Conservation (phyloP, 257 asterid species). For the Verbascum thapsus region DNA sequence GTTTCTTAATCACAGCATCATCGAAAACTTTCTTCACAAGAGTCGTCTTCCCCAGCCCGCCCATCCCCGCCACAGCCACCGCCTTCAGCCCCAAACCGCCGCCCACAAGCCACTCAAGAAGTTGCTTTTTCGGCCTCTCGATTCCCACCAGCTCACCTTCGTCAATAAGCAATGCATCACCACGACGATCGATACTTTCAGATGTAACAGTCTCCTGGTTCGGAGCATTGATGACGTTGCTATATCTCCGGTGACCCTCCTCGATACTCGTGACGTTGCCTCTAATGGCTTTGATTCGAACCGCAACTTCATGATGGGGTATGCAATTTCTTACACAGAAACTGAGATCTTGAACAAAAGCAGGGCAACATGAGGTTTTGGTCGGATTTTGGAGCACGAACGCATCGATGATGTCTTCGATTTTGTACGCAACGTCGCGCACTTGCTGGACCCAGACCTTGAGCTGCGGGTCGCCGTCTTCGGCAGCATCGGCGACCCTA, state of each 20-base stretch:
- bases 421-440: constrained; percentile 31
- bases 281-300: constrained; percentile 19
- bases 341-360: neutral
- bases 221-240: constrained; percentile 6
- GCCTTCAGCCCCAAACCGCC: constrained; percentile 23
- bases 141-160: constrained; percentile 38
- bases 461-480: constrained; percentile 31
- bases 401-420: constrained; percentile 30
- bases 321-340: neutral
- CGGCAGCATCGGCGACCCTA: constrained; percentile 28
- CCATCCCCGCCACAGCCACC: constrained; percentile 39
- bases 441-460: constrained; percentile 34
- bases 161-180: constrained; percentile 29
- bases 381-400: constrained; percentile 22
- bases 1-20: constrained; percentile 24
- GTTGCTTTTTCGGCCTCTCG: neutral
- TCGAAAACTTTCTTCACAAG: constrained; percentile 37
- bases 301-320: constrained; percentile 12
- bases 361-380: neutral
- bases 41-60: constrained; percentile 41
- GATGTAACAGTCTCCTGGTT: neutral
- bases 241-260: constrained; percentile 30
- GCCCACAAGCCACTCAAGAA: neutral
- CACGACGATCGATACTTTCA: constrained; percentile 18
- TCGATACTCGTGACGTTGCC: constrained; percentile 17